Evolutionary conservation across 129 eudicot species (phyloP), one percentile per base, ranked within the genome.

Genomic region (Flaveria robusta): DNA sequence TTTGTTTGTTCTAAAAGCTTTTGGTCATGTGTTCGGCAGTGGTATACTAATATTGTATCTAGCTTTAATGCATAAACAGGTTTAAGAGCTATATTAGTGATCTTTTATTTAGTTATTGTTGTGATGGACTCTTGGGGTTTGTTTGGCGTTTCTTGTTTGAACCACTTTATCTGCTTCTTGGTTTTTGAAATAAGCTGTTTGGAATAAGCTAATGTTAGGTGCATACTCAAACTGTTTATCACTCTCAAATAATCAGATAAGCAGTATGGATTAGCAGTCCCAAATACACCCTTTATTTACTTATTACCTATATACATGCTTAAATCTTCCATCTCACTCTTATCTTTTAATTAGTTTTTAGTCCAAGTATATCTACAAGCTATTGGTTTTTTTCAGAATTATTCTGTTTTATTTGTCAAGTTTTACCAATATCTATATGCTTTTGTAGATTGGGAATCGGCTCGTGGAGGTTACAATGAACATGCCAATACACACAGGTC

Each of bases 381-480:
- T 26, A 62, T 52, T 52, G 23, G 0, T 18, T 52, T 2, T 10
- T 26, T 10, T 62, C 42, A 62, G 67, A 11, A 9, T 24, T 9
- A 3, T 23, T 10, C 7, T 23, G 37, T 62, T 26, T 49, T 22
- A 13, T 49, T 34, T 71, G 60, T 71, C 37, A 63, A 50, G 31
- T 49, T 79, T 65, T 71, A 64, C 54, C 18, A 66, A 19, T 23
- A 12, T 73, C 39, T 12, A n/a, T 66, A 2, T 62, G 68, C n/a
- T 66, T 79, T 72, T 84, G 82, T 96, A 94, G 99, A 91, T 20
- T 94, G 96, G 93, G 99, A 86, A 41, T 81, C 93, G 18, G 87
- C 86, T 64, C 97, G 96, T 27, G 97, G 93, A 68, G 88, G 89
- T 52, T 88, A 82, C 86, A 78, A 75, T 74, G 96, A 85, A 80